Evolutionary conservation across 2,329 filamentous ascomycete genomes (phyloP).

Genomic region (Nemania sp.): DNA sequence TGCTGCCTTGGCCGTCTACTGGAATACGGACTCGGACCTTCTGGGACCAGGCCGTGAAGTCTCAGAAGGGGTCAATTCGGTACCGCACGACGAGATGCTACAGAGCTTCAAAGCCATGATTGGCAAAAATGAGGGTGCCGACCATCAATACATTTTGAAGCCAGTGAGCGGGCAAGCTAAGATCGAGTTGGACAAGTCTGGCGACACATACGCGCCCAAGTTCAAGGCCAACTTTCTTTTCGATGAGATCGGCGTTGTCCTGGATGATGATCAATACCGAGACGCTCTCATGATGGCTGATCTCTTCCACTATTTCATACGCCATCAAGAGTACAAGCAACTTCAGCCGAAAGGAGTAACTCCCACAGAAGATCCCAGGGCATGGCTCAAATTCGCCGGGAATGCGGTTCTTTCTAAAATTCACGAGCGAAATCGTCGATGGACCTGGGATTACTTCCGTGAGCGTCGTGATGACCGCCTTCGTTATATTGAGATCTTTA

Average conservation of each 20-base stretch:
- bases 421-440: slow-evolving; percentile 87
- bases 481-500: slow-evolving; percentile 92
- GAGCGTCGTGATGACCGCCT: slow-evolving; percentile 89
- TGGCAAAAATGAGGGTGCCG: slow-evolving; percentile 65
- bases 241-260: slow-evolving; percentile 95
- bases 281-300: slow-evolving; percentile 98
- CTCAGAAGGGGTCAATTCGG: slow-evolving; percentile 61
- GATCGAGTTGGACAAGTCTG: slow-evolving; percentile 92
- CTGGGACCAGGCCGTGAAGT: slow-evolving; percentile 81
- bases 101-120: slow-evolving; percentile 79
- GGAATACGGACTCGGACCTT: slow-evolving; percentile 91
- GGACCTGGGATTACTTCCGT: slow-evolving; percentile 95
- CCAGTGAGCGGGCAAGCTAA: slow-evolving; percentile 95
- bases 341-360: slow-evolving; percentile 80
- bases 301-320: slow-evolving; percentile 96
- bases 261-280: slow-evolving; percentile 96
- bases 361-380: slow-evolving; percentile 86
- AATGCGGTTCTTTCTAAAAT: slow-evolving; percentile 91
- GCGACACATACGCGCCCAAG: slow-evolving; percentile 76
- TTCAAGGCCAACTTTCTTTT: slow-evolving; percentile 91
- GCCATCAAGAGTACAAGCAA: slow-evolving; percentile 96
- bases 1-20: slow-evolving; percentile 90
- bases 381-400: slow-evolving; percentile 91
- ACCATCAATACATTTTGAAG: slow-evolving; percentile 92
- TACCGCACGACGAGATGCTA: slow-evolving; percentile 77